Conservation (phyloP, 2,329 filamentous ascomycete species). For the Aspergillus transmontanensis region DNA sequence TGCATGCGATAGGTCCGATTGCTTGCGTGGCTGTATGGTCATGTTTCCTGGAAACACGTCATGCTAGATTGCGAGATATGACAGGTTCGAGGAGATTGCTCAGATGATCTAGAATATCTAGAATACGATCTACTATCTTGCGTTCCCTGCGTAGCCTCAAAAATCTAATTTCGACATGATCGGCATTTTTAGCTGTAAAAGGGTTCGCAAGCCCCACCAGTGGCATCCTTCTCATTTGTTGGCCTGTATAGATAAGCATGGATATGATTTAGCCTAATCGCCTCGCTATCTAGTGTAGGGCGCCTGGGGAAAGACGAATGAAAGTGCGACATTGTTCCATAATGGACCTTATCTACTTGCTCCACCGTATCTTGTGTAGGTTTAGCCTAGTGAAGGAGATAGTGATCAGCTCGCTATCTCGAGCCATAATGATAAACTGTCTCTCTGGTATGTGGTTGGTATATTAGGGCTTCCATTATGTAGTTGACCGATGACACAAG, state of each 20-base stretch:
- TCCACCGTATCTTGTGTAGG: neutral
- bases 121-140: neutral
- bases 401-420: neutral
- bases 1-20: neutral
- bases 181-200: neutral
- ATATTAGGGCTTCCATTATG: neutral
- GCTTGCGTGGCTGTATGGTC: neutral
- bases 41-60: neutral
- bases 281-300: too few species aligned
- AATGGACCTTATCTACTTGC: neutral
- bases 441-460: too few species aligned
- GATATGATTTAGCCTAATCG: too few species aligned
- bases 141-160: neutral
- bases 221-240: neutral
- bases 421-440: too few species aligned
- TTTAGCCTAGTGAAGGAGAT: neutral
- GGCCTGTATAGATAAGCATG: neutral
- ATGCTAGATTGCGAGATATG: neutral
- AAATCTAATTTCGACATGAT: neutral
- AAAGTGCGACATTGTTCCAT: neutral
- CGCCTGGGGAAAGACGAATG: too few species aligned
- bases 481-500: neutral
- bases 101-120: neutral
- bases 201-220: too few species aligned
- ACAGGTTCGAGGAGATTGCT: neutral